Evolutionary conservation across 2,329 filamentous ascomycete species (phyloP), one percentile per base, ranked within the genome.

Genomic region (Botrytis aclada): DNA sequence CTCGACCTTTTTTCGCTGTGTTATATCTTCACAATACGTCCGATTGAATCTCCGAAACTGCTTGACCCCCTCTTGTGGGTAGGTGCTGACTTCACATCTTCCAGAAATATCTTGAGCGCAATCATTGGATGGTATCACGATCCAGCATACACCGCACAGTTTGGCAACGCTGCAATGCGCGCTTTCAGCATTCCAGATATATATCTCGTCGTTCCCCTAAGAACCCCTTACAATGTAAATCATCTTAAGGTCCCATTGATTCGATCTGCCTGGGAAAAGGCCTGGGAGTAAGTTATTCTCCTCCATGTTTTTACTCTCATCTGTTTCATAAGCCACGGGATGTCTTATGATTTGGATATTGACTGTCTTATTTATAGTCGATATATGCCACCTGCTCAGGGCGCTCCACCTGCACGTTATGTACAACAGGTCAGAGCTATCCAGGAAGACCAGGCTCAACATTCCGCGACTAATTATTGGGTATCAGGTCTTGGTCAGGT

Each of bases 391-490:
- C 34, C 58, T 25, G 29, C 37, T 22, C 9, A n/a, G 9, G 25
- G 34, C 25, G 16, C 16, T 29, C 37, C 37, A n/a, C 60, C 60
- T 9, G 18, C 2, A 22, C 1, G 10, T 45, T 16, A 14, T 10
- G 4, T 2, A 22, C 20, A 10, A 1, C 5, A 47, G 12, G 29
- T 18, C 29, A 14, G 5, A 4, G 20, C 9, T 9, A 3, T 18
- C 29, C 41, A 14, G 32, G 0, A 2, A 3, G 18, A 18, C 22
- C 62, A 65, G 20, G 10, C 6, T 65, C 10, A 3, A 16, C 29
- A 47, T 25, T 1, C 4, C 6, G 7, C 6, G 2, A 34, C 12
- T 1, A 2, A 0, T 1, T 4, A 16, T 34, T 22, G 12, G 45
- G 14, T 0, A 25, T 22, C 63, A 47, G 2, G 4, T 8, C n/a